These are phyloP conservation scores for Cladophialophora chaetospira DNA, from an alignment of 2,329 filamentous ascomycete genomes.

Conservation along the genomic window DNA sequence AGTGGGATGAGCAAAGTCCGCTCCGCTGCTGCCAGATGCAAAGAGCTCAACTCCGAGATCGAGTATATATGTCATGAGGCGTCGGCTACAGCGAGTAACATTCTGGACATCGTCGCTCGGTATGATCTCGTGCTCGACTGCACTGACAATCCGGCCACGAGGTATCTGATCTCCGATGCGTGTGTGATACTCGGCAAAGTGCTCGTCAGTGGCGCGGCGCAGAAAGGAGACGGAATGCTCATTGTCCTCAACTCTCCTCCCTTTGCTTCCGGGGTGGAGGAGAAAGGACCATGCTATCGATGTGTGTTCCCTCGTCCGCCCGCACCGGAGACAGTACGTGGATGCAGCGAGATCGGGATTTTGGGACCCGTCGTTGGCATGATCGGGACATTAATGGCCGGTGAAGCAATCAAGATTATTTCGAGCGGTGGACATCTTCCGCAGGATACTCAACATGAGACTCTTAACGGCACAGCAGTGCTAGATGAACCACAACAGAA, in stretches of 20 bases:
- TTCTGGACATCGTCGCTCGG: constrained; percentile 16
- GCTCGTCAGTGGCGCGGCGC: constrained; percentile 84
- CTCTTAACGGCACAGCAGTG: too few species aligned
- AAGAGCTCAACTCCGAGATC: constrained; percentile 28
- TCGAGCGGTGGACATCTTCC: constrained; percentile 38
- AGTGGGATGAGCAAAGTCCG: constrained; percentile 45
- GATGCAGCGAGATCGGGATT: constrained; percentile 91
- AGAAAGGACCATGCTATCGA: constrained; percentile 83
- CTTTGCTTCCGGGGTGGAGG: constrained; percentile 49
- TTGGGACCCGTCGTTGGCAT: constrained; percentile 87
- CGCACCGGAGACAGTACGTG: constrained; percentile 76
- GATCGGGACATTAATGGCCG: constrained; percentile 90
- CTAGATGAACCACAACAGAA: too few species aligned
- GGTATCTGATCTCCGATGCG: constrained; percentile 89
- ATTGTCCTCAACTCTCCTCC: constrained; percentile 68
- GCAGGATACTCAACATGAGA: constrained; percentile 29
- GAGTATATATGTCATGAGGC: constrained; percentile 21
- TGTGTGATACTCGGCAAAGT: constrained; percentile 78
- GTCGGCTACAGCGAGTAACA: constrained; percentile 15
- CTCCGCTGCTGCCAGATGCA: constrained; percentile 25
- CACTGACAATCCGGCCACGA: constrained; percentile 87
- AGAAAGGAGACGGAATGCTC: constrained; percentile 86
- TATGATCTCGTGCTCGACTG: constrained; percentile 93
- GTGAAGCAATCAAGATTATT: constrained; percentile 86
- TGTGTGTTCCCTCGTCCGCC: constrained; percentile 90